phyloP scores from a whole-genome alignment of 2,329 filamentous ascomycete species.

The Chaetothyriales sp. region DNA sequence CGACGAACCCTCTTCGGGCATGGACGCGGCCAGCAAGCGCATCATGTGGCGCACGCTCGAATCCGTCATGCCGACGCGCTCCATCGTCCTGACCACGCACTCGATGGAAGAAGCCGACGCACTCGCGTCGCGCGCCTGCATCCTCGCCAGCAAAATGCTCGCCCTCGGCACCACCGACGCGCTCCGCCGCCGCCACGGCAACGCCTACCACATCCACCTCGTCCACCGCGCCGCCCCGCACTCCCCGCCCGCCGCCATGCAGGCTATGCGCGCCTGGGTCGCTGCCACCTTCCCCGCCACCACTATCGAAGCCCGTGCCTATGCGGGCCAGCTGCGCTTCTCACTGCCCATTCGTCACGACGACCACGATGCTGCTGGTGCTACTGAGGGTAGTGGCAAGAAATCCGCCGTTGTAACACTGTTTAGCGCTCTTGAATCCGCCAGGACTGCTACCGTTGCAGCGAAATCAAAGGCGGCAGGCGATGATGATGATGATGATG shows the following conservation, averaged over 20 bases:
- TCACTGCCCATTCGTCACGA: constrained; percentile 42
- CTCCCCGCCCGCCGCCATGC: constrained; percentile 56
- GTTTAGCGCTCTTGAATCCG: neutral
- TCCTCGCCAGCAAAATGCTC: constrained; percentile 74
- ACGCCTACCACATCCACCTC: constrained; percentile 67
- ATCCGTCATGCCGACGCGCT: constrained; percentile 60
- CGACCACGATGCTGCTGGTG: neutral
- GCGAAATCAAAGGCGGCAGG: constrained; percentile 39
- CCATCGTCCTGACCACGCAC: constrained; percentile 78
- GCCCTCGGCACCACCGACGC: constrained; percentile 64
- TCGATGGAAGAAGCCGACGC: constrained; percentile 93
- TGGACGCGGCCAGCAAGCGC: constrained; percentile 81
- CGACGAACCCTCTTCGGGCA: constrained; percentile 76
- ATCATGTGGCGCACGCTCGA: constrained; percentile 84
- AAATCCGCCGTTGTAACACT: constrained; percentile 1
- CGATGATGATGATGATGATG: constrained; percentile 21
- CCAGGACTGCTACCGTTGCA: neutral
- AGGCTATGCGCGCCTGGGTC: constrained; percentile 54
- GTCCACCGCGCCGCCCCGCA: constrained; percentile 63
- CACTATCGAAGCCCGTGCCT: constrained; percentile 57
- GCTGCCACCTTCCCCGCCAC: constrained; percentile 46
- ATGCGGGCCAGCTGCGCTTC: constrained; percentile 80
- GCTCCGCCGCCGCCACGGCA: constrained; percentile 61
- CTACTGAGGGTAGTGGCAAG: constrained; percentile 1
- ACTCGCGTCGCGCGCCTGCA: constrained; percentile 68